phyloP scores from a whole-genome alignment of 2,329 filamentous ascomycete species.

The Cordyceps javanica region DNA sequence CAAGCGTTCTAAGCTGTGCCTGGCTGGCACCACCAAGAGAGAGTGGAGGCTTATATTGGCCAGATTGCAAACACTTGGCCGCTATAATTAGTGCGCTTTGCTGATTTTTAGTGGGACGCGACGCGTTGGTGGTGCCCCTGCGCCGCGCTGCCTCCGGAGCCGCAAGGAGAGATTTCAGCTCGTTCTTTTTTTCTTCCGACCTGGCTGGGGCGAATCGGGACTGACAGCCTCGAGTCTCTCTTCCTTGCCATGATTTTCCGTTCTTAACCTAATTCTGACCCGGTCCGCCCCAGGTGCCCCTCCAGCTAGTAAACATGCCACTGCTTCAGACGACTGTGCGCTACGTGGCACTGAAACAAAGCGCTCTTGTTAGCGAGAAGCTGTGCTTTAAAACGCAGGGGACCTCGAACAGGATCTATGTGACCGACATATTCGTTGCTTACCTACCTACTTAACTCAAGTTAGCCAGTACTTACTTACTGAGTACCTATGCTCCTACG shows the following conservation, averaged over 20 bases:
- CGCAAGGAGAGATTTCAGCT: too few relatives aligned
- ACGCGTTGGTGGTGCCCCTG: neutral
- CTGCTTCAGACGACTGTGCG: neutral
- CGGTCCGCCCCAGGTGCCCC: neutral
- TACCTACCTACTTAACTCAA: too few relatives aligned
- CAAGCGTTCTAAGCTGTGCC: too few relatives aligned
- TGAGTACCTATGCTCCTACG: too few relatives aligned
- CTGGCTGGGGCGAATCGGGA: neutral
- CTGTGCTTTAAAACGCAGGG: neutral
- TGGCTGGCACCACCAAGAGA: too few relatives aligned
- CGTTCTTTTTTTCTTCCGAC: neutral
- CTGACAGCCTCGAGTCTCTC: neutral
- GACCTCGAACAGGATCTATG: too few relatives aligned
- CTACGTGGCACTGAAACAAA: neutral
- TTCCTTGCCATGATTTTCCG: neutral
- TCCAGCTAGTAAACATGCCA: neutral
- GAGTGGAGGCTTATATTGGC: neutral
- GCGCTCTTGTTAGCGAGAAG: neutral
- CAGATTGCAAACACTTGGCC: slow-evolving; percentile 8
- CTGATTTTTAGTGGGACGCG: slow-evolving; percentile 9
- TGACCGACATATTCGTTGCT: too few relatives aligned
- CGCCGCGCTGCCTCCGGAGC: neutral
- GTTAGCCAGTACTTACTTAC: too few relatives aligned
- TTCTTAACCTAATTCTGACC: neutral
- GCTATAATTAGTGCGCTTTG: slow-evolving; percentile 1